Evolutionary conservation across 495 filamentous ascomycete species (phyloP).

Genomic region (Xylaria scruposa): DNA sequence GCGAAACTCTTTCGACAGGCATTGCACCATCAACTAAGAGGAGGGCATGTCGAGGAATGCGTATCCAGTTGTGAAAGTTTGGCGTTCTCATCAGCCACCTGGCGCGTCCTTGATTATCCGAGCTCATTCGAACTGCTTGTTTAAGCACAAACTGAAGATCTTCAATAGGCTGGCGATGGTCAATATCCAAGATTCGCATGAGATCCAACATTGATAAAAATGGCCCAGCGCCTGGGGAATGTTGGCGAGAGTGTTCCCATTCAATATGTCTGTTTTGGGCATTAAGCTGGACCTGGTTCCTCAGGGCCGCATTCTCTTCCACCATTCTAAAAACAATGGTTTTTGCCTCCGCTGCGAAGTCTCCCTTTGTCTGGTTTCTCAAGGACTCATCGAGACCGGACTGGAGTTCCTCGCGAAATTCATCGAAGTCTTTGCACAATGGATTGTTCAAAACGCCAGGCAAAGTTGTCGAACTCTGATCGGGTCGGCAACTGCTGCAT

Average conservation of each 20-base stretch:
- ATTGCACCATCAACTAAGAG: neutral
- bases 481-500: neutral
- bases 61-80: neutral
- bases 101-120: neutral
- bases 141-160: neutral
- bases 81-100: neutral
- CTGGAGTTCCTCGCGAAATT: neutral
- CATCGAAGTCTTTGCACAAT: neutral
- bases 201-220: neutral
- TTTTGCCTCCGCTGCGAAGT: neutral
- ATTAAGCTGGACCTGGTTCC: neutral
- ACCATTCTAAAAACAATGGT: neutral
- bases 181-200: conserved; percentile 1
- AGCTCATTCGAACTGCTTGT: neutral
- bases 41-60: neutral
- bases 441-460: neutral
- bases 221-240: neutral
- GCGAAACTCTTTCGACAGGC: neutral
- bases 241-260: neutral
- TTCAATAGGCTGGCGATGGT: neutral
- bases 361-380: neutral
- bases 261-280: neutral
- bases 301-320: neutral
- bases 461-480: neutral
- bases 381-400: neutral